Percentiles rank a stretch among this genome's conserved stretches.
Evolutionary conservation across 2,329 filamentous ascomycete species (phyloP).

Genomic region (Neocucurbitaria cava): DNA sequence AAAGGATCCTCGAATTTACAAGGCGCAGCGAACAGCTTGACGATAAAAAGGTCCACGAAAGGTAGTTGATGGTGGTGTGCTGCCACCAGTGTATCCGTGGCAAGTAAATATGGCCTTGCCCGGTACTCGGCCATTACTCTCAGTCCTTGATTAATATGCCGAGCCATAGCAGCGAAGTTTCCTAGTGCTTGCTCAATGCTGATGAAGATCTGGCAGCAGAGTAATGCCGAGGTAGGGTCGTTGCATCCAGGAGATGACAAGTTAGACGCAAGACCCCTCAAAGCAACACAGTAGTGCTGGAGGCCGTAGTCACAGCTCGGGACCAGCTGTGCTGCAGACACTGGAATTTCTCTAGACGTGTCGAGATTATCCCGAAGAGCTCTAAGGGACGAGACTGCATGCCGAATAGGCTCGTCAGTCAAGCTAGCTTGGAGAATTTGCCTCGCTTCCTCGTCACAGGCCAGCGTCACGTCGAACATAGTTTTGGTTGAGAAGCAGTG

Average conservation of each 20-base stretch:
- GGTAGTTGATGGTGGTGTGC: slow-evolving; percentile 46
- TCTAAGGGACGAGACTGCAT: slow-evolving; percentile 44
- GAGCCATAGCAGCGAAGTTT: slow-evolving; percentile 53
- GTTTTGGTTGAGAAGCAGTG: slow-evolving; percentile 28
- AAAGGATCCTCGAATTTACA: slow-evolving; percentile 24
- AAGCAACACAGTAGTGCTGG: slow-evolving; percentile 53
- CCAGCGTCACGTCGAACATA: slow-evolving; percentile 16
- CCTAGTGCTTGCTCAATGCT: slow-evolving; percentile 56
- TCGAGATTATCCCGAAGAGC: slow-evolving; percentile 50
- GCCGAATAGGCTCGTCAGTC: slow-evolving; percentile 39
- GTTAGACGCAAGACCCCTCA: slow-evolving; percentile 50
- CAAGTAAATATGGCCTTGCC: slow-evolving; percentile 46
- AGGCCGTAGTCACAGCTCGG: slow-evolving; percentile 49
- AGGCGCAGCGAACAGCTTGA: slow-evolving; percentile 28
- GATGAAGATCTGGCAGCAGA: slow-evolving; percentile 58
- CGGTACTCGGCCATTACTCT: slow-evolving; percentile 54
- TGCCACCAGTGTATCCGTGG: slow-evolving; percentile 36
- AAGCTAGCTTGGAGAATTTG: slow-evolving; percentile 22
- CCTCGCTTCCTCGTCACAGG: slow-evolving; percentile 22
- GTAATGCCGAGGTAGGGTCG: slow-evolving; percentile 49
- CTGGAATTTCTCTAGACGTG: slow-evolving; percentile 31
- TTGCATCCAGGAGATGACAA: slow-evolving; percentile 43
- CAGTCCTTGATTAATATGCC: slow-evolving; percentile 54
- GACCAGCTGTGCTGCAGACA: slow-evolving; percentile 35
- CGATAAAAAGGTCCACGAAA: slow-evolving; percentile 37